These are phyloP conservation scores for Diplodia corticola DNA, from an alignment of 2,329 filamentous ascomycete genomes.

Conservation along the genomic window DNA sequence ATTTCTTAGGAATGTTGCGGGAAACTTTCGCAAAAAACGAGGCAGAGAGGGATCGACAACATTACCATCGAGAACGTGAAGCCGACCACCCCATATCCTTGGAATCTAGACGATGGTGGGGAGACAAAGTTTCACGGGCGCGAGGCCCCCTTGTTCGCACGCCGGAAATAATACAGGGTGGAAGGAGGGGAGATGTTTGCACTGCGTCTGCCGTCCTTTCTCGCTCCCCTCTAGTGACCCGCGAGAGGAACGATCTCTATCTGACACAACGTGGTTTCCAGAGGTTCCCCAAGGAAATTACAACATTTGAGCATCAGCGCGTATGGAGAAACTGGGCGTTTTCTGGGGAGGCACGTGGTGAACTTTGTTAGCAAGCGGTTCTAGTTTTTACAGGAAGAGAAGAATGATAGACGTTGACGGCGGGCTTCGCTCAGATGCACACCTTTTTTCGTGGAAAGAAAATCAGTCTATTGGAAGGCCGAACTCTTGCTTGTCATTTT, in stretches of 20 bases:
- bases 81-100: background rate
- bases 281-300: background rate
- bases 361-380: background rate
- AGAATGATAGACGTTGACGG: background rate
- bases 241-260: background rate
- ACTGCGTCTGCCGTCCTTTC: background rate
- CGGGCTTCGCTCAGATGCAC: no score
- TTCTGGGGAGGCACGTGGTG: background rate
- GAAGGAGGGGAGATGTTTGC: background rate
- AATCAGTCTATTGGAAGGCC: background rate
- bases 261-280: background rate
- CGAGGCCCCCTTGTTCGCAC: background rate
- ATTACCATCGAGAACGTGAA: background rate
- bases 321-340: background rate
- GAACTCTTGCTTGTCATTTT: background rate
- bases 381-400: background rate
- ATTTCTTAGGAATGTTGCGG: background rate
- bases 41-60: background rate
- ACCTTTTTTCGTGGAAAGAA: background rate
- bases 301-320: background rate
- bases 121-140: background rate
- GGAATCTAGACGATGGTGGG: background rate
- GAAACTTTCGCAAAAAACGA: background rate
- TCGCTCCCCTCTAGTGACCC: background rate
- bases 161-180: background rate